A percentile compares a stretch with the other conserved stretches of the same genome.
Conservation (phyloP, 805 yeast species). For the Wickerhamiella azymoides region DNA sequence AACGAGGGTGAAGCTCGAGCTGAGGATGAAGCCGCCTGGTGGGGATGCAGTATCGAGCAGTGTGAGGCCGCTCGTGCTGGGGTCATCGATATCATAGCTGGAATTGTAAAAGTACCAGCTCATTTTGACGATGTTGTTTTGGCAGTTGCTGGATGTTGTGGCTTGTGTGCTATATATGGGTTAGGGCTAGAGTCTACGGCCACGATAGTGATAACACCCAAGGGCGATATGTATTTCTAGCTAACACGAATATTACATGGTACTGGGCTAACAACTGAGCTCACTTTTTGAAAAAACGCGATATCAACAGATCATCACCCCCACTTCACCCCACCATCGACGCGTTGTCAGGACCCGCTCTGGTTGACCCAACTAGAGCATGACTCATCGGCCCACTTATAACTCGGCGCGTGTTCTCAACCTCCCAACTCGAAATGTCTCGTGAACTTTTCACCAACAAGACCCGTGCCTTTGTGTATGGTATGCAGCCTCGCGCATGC, state of each 20-base stretch:
- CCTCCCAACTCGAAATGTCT: neutral
- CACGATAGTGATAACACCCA: too few species aligned
- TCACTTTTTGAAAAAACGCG: too few species aligned
- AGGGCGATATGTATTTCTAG: too few species aligned
- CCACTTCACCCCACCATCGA: neutral
- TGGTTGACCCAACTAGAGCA: neutral
- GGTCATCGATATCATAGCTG: constrained; percentile 16
- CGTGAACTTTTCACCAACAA: constrained; percentile 29
- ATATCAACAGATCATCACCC: neutral
- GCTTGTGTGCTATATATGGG: neutral
- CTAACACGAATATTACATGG: too few species aligned
- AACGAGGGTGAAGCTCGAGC: constrained; percentile 1
- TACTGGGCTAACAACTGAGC: too few species aligned
- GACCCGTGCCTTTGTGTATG: constrained; percentile 34
- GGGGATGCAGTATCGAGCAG: neutral
- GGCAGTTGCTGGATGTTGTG: neutral
- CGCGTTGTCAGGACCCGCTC: neutral
- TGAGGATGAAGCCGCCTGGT: neutral
- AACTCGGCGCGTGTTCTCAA: neutral
- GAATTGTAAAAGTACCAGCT: constrained; percentile 18
- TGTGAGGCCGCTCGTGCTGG: constrained; percentile 2
- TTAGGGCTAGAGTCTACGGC: too few species aligned
- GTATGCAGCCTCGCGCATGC: constrained; percentile 35
- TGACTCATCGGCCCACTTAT: neutral
- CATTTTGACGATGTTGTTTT: neutral